These are phyloP conservation scores for Scedosporium boydii DNA, from an alignment of 2,329 filamentous ascomycete species.

Conservation along the genomic window DNA sequence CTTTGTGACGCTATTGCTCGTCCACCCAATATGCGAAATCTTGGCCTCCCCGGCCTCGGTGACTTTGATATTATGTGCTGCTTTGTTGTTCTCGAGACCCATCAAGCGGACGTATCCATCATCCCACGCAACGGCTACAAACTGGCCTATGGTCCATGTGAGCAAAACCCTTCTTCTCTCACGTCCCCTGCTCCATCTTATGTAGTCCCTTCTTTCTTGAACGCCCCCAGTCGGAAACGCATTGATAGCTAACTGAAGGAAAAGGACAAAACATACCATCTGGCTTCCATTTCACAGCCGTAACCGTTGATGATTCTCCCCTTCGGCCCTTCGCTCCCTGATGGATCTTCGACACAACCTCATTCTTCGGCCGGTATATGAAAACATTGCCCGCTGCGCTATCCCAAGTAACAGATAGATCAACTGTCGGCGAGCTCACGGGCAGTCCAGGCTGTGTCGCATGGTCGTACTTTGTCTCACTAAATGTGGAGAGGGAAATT, in stretches of 20 bases:
- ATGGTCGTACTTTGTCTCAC: constrained; percentile 48
- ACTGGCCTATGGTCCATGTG: constrained; percentile 44
- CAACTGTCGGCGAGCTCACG: constrained; percentile 74
- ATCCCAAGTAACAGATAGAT: constrained; percentile 65
- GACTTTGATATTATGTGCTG: constrained; percentile 60
- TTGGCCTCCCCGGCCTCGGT: constrained; percentile 26
- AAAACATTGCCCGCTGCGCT: constrained; percentile 59
- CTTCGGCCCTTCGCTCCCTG: constrained; percentile 29
- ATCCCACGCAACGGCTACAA: constrained; percentile 75
- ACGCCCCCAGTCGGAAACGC: no score
- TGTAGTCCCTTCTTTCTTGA: no score
- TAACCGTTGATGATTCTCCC: constrained; percentile 29
- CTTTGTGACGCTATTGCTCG: constrained; percentile 30
- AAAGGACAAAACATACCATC: constrained; percentile 41
- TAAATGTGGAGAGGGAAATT: constrained; percentile 35
- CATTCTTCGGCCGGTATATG: constrained; percentile 70
- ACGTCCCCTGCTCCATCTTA: neutral
- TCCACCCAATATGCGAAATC: constrained; percentile 47
- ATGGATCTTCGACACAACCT: constrained; percentile 47
- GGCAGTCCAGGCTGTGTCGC: constrained; percentile 49
- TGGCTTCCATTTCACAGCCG: constrained; percentile 52
- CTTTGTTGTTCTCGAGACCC: constrained; percentile 72
- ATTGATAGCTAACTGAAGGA: neutral
- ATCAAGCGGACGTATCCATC: constrained; percentile 71
- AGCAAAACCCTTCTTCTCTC: constrained; percentile 8